Percentiles rank a stretch among this genome's conserved stretches.
Conservation (phyloP, 306 rosid genomes). For the Quercus engelmannii region DNA sequence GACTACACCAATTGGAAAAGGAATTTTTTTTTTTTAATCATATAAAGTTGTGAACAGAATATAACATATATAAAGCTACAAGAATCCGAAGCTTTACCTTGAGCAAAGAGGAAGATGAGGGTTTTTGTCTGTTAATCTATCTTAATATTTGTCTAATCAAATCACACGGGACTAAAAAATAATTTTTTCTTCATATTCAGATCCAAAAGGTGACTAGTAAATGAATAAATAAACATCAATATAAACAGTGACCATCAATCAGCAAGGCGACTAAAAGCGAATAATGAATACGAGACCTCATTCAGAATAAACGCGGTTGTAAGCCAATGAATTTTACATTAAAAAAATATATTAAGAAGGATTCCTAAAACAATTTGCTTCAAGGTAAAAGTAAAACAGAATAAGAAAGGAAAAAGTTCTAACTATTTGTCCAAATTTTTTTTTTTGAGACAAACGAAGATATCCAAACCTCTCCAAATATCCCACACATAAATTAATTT, state of each 20-base stretch:
- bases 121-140: constrained; percentile 6
- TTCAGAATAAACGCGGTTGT: neutral
- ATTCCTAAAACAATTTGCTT: neutral
- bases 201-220: neutral
- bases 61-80: neutral
- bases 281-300: neutral
- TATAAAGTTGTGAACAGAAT: neutral
- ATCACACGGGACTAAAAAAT: neutral
- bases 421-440: no score
- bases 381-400: neutral
- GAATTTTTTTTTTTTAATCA: neutral
- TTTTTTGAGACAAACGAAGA: rapidly evolving
- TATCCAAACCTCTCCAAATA: no score
- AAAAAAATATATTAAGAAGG: neutral
- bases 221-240: no score
- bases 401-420: neutral
- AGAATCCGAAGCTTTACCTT: neutral
- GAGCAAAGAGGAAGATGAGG: neutral
- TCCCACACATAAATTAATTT: no score
- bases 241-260: no score
- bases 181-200: neutral
- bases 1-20: neutral
- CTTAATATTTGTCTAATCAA: neutral
- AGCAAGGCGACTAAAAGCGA: no score
- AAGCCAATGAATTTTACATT: neutral